A percentile compares a stretch with the other conserved stretches of the same genome.
Evolutionary conservation across 345 rosid species (phyloP).

Genomic region (Anastatica hierochuntica): DNA sequence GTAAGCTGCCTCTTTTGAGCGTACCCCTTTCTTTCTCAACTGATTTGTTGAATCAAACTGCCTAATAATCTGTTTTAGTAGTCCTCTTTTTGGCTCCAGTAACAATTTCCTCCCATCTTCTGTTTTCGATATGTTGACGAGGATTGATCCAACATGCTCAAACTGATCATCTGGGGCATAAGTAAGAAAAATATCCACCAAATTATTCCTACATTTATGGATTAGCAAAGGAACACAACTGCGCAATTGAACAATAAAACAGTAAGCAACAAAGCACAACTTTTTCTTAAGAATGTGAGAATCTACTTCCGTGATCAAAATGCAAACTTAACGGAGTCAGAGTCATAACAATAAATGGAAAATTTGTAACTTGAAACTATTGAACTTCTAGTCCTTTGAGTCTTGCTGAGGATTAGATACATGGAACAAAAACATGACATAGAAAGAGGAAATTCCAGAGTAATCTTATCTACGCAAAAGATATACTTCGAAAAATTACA

Average conservation of each 20-base stretch:
- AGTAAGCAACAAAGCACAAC: neutral
- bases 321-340: too few species aligned
- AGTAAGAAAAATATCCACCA: neutral
- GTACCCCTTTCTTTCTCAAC: constrained; percentile 83
- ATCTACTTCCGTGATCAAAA: neutral
- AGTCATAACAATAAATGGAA: too few species aligned
- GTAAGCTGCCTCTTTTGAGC: constrained; percentile 8
- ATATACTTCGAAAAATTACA: too few species aligned
- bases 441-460: too few species aligned
- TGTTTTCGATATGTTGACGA: constrained; percentile 80
- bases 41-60: constrained; percentile 66
- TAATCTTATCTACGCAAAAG: too few species aligned
- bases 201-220: neutral
- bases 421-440: too few species aligned
- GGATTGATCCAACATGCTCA: constrained; percentile 88
- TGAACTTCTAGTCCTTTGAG: too few species aligned
- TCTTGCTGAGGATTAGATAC: too few species aligned
- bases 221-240: neutral
- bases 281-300: neutral
- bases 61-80: constrained; percentile 71
- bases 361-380: too few species aligned
- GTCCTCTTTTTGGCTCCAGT: constrained; percentile 66
- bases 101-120: constrained; percentile 69
- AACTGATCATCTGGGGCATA: constrained; percentile 64
- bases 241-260: neutral